A percentile compares a stretch with the other conserved stretches of the same genome.
phyloP scores from a whole-genome alignment of 2,329 filamentous ascomycete genomes.

The Rutstroemia sp. region DNA sequence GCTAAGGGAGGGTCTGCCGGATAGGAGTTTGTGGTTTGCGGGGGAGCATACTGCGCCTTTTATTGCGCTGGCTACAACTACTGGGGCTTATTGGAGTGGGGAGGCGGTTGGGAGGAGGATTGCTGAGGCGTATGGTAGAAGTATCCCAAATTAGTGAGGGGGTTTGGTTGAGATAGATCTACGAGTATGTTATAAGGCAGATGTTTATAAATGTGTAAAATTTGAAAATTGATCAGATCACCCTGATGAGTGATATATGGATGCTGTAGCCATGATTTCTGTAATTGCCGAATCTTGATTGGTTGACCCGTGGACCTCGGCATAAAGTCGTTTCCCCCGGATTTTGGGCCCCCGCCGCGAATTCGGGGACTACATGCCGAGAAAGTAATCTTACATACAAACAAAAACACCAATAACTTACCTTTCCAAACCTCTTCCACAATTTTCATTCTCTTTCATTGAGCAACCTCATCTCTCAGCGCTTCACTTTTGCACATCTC shows the following conservation, averaged over 20 bases:
- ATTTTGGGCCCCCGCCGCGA: not conserved
- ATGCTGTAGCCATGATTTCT: no score
- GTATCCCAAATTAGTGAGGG: no score
- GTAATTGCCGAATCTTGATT: not conserved
- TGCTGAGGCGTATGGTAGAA: constrained; percentile 42
- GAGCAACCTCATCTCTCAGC: no score
- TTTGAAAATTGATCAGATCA: no score
- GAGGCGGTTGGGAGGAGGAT: constrained; percentile 67
- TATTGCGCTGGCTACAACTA: constrained; percentile 79
- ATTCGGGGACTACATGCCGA: not conserved
- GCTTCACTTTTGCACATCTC: no score
- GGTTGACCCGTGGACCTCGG: not conserved
- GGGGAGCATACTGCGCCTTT: constrained; percentile 81
- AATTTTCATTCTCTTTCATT: no score
- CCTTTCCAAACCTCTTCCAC: no score
- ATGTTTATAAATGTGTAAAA: no score
- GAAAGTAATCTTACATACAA: not conserved
- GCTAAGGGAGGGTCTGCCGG: constrained; percentile 30
- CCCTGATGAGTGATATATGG: no score
- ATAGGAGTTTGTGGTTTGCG: constrained; percentile 49
- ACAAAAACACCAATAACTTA: no score
- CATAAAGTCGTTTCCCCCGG: not conserved
- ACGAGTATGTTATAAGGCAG: no score
- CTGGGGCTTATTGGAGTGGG: constrained; percentile 79
- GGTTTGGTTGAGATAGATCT: no score